phyloP scores from a whole-genome alignment of 208 protist species.

The Balamuthia mandrillaris region DNA sequence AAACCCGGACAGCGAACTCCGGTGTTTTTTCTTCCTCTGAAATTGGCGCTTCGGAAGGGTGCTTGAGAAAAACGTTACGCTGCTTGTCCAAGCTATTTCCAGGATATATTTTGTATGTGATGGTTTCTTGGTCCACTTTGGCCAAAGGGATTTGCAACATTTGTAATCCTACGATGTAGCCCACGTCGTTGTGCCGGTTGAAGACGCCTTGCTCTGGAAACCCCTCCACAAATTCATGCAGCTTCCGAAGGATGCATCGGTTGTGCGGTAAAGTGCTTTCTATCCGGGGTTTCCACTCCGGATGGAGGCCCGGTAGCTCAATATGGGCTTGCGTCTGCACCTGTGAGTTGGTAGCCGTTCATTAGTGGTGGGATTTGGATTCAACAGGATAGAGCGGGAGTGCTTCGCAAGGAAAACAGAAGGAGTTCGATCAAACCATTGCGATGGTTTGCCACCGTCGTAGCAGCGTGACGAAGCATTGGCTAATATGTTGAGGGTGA shows the following conservation, averaged over 20 bases:
- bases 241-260: background rate
- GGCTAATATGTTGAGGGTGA: background rate
- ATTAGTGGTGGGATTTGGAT: background rate
- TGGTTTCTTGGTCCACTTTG: background rate
- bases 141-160: background rate
- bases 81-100: conserved; percentile 5
- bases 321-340: conserved; percentile 9
- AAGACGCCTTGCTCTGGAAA: conserved; percentile 15
- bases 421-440: background rate
- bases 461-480: background rate
- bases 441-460: background rate
- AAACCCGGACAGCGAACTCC: background rate
- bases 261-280: background rate
- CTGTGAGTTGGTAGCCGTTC: background rate
- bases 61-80: background rate
- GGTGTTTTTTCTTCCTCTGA: background rate
- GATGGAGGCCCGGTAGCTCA: background rate
- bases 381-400: background rate
- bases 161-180: background rate
- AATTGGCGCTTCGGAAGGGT: background rate
- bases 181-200: background rate
- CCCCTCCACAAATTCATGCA: background rate
- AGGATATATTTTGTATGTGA: conserved; percentile 16
- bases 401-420: background rate
- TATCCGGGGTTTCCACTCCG: background rate